Base-by-base conservation (phyloP, 2,329 filamentous ascomycete genomes). In the Botrytis fragariae region DNA sequence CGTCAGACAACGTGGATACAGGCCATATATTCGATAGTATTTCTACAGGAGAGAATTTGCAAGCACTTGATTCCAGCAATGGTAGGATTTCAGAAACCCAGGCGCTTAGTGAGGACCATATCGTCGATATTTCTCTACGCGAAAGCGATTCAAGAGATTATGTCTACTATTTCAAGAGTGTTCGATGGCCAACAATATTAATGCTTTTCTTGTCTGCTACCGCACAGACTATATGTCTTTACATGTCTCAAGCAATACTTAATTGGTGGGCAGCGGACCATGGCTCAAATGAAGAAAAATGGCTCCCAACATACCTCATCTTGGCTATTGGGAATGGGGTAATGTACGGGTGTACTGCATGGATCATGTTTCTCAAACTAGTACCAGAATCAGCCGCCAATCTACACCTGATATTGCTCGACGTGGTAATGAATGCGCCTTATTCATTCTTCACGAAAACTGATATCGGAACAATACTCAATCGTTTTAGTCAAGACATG, bases 381-480 rank as follows among this genome's bases (percentile, higher is more conserved):
- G 42, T 45, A 3, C 61, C 37, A 8, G 20, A 64, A 44, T 64
- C 62, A 6, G 37, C 37, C 2, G 37, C 62, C 4, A 82, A 76
- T 48, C 86, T 88, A 72, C 87, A 89, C 74, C 81, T 81, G 72
- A 83, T 79, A 54, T 80, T 88, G 0, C 79, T 88, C 10, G 81
- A 81, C 14, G 86, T 85, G 3, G 85, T 87, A 7, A 72, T 75
- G n/a, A 75, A 75, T 1, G 85, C 84, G 1, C 83, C 84, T 1
- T 74, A 86, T 68, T 75, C 77, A 8, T 77, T 78, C 25, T 60
- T 61, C 54, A 22, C 67, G 4, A 39, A n/a, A 25, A 60, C 67
- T 6, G 54, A 60, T 12, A 35, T 32, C 2, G 54, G 51, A 18
- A 71, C 72, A 37, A 73, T 70, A 16, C 69, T 59, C 22, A 77